Evolutionary conservation across 257 asterid genomes (phyloP), one percentile per base, ranked within the genome.

Genomic region (Petunia secreta): DNA sequence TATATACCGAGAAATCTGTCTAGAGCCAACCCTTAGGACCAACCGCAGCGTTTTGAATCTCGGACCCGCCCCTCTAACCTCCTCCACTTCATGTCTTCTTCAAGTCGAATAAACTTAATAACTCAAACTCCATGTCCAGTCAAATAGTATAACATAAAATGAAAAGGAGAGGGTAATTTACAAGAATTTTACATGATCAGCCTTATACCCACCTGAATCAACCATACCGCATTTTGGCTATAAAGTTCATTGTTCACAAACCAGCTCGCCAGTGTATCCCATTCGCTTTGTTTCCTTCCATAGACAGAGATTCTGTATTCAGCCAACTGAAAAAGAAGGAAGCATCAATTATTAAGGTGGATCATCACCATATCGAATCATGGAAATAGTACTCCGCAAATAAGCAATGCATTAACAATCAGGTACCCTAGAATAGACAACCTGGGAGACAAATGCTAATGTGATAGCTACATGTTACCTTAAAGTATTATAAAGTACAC

Each of bases 231-330:
- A 87, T 90, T 94, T 78, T 87, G 91, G 79, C 97, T 94, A 82
- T 85, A 88, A 82, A 94, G 82, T 79, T 79, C 85, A 85, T 94
- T 91, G 91, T 94, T 94, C 40, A 94, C 90, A 73, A 92, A 87
- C 98, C 98, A 94, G 86, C 97, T 94, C 36, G 97, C 98, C 65
- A 94, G 89, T 85, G 93, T 97, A 80, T 94, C 98, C 98, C 98
- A 94, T 84, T 94, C 98, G 78, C 97, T 92, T 83, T 92, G 95
- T 75, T 94, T 92, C 85, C 98, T 90, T 81, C 98, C 98, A 88
- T 94, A 94, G 46, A 94, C 78, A 46, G 98, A 94, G 75, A 94
- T 87, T 75, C 98, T 88, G 81, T 94, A 94, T 84, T 94, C 98
- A 77, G 98, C 98, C 95, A 94, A 82, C 98, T 94, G 89, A 71